phyloP scores from a whole-genome alignment of 2,329 filamentous ascomycete genomes.

The Drechslerella stenobrocha region DNA sequence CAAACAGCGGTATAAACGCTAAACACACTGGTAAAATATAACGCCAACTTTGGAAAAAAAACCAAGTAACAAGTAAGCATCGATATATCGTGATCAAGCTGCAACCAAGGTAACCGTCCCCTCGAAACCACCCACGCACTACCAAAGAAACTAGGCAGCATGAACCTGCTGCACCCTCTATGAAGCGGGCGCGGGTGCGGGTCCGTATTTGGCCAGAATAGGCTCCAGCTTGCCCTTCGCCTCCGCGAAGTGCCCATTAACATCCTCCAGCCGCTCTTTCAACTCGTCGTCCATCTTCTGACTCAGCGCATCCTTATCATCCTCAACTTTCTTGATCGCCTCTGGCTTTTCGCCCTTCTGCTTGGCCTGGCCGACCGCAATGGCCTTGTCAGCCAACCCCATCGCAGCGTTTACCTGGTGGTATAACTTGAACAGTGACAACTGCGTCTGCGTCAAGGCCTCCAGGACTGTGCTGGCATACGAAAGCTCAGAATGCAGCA shows the following conservation, averaged over 20 bases:
- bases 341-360: slow-evolving; percentile 37
- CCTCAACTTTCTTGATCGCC: slow-evolving; percentile 29
- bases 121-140: too few relatives aligned
- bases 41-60: slow-evolving; percentile 14
- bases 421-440: slow-evolving; percentile 42
- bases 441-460: slow-evolving; percentile 36
- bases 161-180: background rate
- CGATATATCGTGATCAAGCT: too few relatives aligned
- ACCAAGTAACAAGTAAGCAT: too few relatives aligned
- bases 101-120: too few relatives aligned
- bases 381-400: slow-evolving; percentile 21
- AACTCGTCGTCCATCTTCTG: slow-evolving; percentile 41
- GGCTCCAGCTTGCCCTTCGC: slow-evolving; percentile 43
- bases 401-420: slow-evolving; percentile 40
- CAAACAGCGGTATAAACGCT: slow-evolving; percentile 17
- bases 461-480: slow-evolving; percentile 38
- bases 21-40: slow-evolving; percentile 9
- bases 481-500: slow-evolving; percentile 23
- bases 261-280: slow-evolving; percentile 43
- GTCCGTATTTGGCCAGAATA: slow-evolving; percentile 36
- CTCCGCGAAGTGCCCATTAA: slow-evolving; percentile 42
- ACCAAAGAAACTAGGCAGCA: too few relatives aligned
- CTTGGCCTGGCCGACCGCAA: slow-evolving; percentile 41
- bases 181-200: slow-evolving; percentile 18
- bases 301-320: slow-evolving; percentile 31